These are phyloP conservation scores for Mycena vitilis DNA, from an alignment of 768 basidiomycete species.

Conservation along the genomic window DNA sequence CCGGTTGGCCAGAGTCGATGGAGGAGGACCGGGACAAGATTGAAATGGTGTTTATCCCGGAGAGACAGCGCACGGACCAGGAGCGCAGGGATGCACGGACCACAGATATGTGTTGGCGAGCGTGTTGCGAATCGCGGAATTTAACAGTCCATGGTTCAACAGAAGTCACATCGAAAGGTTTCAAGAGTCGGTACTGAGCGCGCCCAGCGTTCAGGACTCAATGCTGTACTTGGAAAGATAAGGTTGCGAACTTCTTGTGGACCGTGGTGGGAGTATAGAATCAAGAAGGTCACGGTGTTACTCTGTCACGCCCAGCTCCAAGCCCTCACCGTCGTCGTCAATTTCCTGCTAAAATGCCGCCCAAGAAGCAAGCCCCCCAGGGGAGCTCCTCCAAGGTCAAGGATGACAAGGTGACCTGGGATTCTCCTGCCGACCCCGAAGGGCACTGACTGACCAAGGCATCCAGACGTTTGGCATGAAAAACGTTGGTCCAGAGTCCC, in stretches of 20 bases:
- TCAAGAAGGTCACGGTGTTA: conserved; percentile 5
- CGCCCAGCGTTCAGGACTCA: not conserved
- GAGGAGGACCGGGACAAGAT: not conserved
- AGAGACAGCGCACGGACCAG: conserved; percentile 8
- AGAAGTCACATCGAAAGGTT: not conserved
- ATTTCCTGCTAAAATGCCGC: conserved; percentile 66
- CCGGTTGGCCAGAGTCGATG: conserved; percentile 7
- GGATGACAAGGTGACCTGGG: conserved; percentile 77
- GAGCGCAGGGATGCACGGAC: not conserved
- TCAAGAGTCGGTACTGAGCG: not conserved
- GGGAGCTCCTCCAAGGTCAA: conserved; percentile 75
- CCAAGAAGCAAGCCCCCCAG: conserved; percentile 74
- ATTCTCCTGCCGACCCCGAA: conserved; percentile 31
- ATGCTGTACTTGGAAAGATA: too few species aligned
- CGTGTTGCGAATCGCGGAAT: not conserved
- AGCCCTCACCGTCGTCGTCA: conserved; percentile 3
- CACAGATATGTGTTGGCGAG: not conserved
- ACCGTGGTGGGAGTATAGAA: not conserved
- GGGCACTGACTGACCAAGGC: conserved; percentile 45
- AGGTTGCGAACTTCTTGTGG: not conserved
- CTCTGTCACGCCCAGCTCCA: conserved; percentile 16
- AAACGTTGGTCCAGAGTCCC: conserved; percentile 67
- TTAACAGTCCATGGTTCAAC: not conserved
- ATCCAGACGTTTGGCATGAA: conserved; percentile 88
- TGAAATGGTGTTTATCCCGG: conserved; percentile 2